Percentiles rank a stretch among this genome's conserved stretches.
phyloP scores from a whole-genome alignment of 2,329 filamentous ascomycete genomes.

The Graphilbum ipis-grandicollis region DNA sequence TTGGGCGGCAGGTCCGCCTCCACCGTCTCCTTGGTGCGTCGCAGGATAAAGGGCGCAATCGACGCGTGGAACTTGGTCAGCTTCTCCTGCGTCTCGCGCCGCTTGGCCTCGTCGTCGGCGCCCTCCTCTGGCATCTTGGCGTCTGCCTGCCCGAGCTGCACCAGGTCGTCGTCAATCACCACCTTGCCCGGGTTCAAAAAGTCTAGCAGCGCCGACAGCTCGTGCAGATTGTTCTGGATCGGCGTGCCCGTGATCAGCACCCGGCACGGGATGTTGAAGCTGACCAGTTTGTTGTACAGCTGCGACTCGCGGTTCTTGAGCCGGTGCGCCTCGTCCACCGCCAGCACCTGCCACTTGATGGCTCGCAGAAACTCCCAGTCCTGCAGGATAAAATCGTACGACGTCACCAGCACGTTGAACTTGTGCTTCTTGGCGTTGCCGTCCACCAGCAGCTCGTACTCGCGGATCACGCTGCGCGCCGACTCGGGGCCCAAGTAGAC shows the following conservation, averaged over 20 bases:
- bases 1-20: slow-evolving; percentile 93
- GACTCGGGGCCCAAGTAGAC: slow-evolving; percentile 86
- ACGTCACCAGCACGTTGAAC: slow-evolving; percentile 95
- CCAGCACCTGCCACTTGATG: slow-evolving; percentile 95
- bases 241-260: slow-evolving; percentile 93
- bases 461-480: slow-evolving; percentile 71
- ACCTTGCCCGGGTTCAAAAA: slow-evolving; percentile 95
- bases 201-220: slow-evolving; percentile 82
- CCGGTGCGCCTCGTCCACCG: slow-evolving; percentile 90
- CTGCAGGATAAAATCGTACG: slow-evolving; percentile 86
- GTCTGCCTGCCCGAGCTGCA: slow-evolving; percentile 42
- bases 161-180: slow-evolving; percentile 79
- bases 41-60: slow-evolving; percentile 87
- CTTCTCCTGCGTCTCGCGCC: slow-evolving; percentile 70
- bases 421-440: slow-evolving; percentile 78
- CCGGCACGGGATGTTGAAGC: slow-evolving; percentile 75
- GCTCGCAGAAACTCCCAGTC: slow-evolving; percentile 72
- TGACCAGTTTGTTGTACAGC: slow-evolving; percentile 68
- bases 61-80: slow-evolving; percentile 69
- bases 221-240: slow-evolving; percentile 90
- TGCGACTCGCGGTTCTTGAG: slow-evolving; percentile 94
- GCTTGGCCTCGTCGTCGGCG: slow-evolving; percentile 22
- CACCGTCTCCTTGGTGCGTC: slow-evolving; percentile 91
- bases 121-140: slow-evolving; percentile 13
- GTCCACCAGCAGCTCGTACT: slow-evolving; percentile 77